Percentiles rank a stretch among this genome's conserved stretches.
Evolutionary conservation across 2,329 filamentous ascomycete species (phyloP).

Genomic region (Aphanocladium album): DNA sequence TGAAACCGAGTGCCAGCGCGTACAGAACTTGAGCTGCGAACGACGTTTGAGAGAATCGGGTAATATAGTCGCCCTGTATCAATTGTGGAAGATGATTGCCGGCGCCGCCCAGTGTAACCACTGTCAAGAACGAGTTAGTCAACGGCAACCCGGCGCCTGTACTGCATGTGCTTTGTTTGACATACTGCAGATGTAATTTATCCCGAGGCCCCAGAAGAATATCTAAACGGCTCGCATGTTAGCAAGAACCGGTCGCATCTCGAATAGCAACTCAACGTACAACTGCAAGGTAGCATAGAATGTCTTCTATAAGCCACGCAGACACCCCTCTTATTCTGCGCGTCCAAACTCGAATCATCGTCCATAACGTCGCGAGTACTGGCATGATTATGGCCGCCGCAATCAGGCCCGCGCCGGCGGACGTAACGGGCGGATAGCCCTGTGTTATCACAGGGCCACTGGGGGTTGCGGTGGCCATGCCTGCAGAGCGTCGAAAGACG

Average conservation of each 20-base stretch:
- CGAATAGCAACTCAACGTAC: constrained; percentile 2
- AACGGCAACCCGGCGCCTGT: too few relatives aligned
- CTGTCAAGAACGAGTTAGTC: constrained; percentile 3
- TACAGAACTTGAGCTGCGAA: constrained; percentile 19
- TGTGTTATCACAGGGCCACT: not conserved
- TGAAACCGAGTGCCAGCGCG: constrained; percentile 16
- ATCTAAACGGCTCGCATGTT: constrained; percentile 6
- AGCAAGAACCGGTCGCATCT: not conserved
- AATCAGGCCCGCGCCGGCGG: constrained; percentile 12
- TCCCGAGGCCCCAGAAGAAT: constrained; percentile 15
- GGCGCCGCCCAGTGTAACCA: constrained; percentile 18
- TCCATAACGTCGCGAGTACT: constrained; percentile 15
- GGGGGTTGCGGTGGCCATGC: not conserved
- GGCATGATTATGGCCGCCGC: constrained; percentile 15
- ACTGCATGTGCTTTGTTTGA: not conserved
- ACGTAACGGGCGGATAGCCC: constrained; percentile 12
- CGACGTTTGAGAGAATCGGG: constrained; percentile 12
- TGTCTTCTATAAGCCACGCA: constrained; percentile 13
- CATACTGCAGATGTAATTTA: constrained; percentile 17
- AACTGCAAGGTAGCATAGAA: constrained; percentile 16
- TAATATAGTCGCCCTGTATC: not conserved
- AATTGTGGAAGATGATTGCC: constrained; percentile 16
- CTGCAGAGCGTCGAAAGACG: not conserved
- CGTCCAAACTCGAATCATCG: constrained; percentile 17
- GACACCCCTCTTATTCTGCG: constrained; percentile 14